Conservation (phyloP, 139 green algal species). For the Chlorella sorokiniana region DNA sequence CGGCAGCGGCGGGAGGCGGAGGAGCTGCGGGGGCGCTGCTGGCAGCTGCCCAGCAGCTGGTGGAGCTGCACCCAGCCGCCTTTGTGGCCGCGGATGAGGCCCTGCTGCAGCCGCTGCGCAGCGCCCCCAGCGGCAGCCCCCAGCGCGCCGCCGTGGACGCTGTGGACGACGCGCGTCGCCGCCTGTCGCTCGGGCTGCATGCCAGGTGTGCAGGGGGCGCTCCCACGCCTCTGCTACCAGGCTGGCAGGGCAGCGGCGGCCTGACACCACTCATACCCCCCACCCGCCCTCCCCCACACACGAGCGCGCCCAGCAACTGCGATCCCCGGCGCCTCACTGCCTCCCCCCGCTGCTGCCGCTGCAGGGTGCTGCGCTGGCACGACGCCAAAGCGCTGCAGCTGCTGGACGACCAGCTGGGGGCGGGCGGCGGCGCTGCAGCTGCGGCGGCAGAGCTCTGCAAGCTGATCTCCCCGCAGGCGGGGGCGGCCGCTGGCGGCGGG, state of each 20-base stretch:
- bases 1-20: background rate
- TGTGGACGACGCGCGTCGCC: background rate
- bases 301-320: too few relatives aligned
- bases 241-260: too few relatives aligned
- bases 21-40: slow-evolving; percentile 2
- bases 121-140: background rate
- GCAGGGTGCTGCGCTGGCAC: slow-evolving; percentile 24
- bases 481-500: background rate
- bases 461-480: slow-evolving; percentile 15
- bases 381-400: slow-evolving; percentile 28
- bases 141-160: background rate
- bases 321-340: background rate
- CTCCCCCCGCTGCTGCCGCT: background rate
- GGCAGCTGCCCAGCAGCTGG: background rate
- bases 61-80: slow-evolving; percentile 9
- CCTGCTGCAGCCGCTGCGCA: slow-evolving; percentile 5
- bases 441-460: background rate
- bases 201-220: background rate
- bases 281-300: background rate
- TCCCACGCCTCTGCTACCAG: too few relatives aligned
- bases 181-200: slow-evolving; percentile 9
- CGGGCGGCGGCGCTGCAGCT: background rate
- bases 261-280: background rate
- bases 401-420: slow-evolving; percentile 9
- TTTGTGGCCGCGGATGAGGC: slow-evolving; percentile 25